Evolutionary conservation across 805 yeast genomes (phyloP).

Genomic region (Pichia gijzeniarum): DNA sequence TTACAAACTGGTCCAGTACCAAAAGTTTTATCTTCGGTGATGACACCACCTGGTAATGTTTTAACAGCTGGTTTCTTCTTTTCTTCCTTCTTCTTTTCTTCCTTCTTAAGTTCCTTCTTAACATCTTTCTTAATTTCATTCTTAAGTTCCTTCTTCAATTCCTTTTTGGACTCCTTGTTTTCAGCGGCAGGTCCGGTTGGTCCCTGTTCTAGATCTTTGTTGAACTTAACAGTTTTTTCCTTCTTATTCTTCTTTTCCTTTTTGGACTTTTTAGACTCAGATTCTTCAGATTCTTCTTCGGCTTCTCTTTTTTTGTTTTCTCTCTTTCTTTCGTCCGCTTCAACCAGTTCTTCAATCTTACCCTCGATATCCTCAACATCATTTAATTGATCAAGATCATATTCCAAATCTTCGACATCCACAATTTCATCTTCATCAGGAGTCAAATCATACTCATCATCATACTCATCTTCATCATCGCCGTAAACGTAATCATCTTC

Average conservation of each 20-base stretch:
- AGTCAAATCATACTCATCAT: slow-evolving; percentile 59
- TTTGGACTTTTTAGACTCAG: slow-evolving; percentile 30
- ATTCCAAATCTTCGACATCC: slow-evolving; percentile 41
- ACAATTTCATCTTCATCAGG: slow-evolving; percentile 69
- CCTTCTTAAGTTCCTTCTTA: slow-evolving; percentile 20
- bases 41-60: slow-evolving; percentile 87
- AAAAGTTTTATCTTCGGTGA: slow-evolving; percentile 82
- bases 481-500: slow-evolving; percentile 46
- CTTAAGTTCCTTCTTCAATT: slow-evolving; percentile 13
- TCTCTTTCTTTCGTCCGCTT: slow-evolving; percentile 47
- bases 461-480: slow-evolving; percentile 40
- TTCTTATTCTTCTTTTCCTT: slow-evolving; percentile 33
- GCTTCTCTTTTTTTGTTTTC: slow-evolving; percentile 31
- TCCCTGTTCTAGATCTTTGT: slow-evolving; percentile 89
- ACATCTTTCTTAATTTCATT: slow-evolving; percentile 24
- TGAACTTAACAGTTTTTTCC: slow-evolving; percentile 78
- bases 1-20: slow-evolving; percentile 90
- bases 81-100: slow-evolving; percentile 21
- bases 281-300: slow-evolving; percentile 27
- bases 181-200: slow-evolving; percentile 46
- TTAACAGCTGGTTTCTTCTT: slow-evolving; percentile 59
- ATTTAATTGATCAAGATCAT: slow-evolving; percentile 57
- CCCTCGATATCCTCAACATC: slow-evolving; percentile 65
- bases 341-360: slow-evolving; percentile 68
- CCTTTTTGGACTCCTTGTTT: slow-evolving; percentile 15